These are phyloP conservation scores for Lepraria neglecta DNA, from an alignment of 495 filamentous ascomycete genomes.

Conservation along the genomic window DNA sequence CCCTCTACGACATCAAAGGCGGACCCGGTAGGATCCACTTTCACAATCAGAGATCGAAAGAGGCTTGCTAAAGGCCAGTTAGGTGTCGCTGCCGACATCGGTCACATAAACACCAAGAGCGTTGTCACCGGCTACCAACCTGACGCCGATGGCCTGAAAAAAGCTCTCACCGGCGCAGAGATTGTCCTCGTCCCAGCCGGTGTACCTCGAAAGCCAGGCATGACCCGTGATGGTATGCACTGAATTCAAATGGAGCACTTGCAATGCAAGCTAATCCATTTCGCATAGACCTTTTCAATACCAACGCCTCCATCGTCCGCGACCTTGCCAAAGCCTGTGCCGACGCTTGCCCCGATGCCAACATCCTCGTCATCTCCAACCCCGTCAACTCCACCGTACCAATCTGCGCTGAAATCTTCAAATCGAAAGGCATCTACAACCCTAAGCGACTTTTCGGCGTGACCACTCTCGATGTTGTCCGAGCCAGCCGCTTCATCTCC, in stretches of 20 bases:
- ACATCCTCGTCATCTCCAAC: slow-evolving; percentile 96
- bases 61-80: slow-evolving; percentile 17
- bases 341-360: slow-evolving; percentile 82
- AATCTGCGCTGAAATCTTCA: slow-evolving; percentile 95
- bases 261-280: background rate
- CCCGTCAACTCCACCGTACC: slow-evolving; percentile 99
- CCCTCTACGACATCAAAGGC: slow-evolving; percentile 94
- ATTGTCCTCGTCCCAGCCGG: slow-evolving; percentile 96
- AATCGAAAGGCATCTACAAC: slow-evolving; percentile 89
- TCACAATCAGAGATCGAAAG: background rate
- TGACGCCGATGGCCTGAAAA: slow-evolving; percentile 64
- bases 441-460: slow-evolving; percentile 98
- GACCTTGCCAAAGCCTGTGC: slow-evolving; percentile 95
- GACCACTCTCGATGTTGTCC: slow-evolving; percentile 97
- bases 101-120: slow-evolving; percentile 99
- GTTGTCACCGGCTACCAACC: slow-evolving; percentile 82
- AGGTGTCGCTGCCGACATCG: slow-evolving; percentile 97
- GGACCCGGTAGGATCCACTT: slow-evolving; percentile 65
- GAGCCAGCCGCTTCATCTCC: slow-evolving; percentile 93
- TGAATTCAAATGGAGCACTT: background rate
- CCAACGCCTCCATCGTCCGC: slow-evolving; percentile 98
- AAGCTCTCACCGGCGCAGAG: slow-evolving; percentile 75
- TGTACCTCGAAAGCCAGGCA: slow-evolving; percentile 98
- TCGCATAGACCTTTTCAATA: slow-evolving; percentile 88
- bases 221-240: slow-evolving; percentile 81